Percentiles rank a stretch among this genome's conserved stretches.
Conservation (phyloP, 2,329 filamentous ascomycete genomes). For the Colletotrichum navitas region DNA sequence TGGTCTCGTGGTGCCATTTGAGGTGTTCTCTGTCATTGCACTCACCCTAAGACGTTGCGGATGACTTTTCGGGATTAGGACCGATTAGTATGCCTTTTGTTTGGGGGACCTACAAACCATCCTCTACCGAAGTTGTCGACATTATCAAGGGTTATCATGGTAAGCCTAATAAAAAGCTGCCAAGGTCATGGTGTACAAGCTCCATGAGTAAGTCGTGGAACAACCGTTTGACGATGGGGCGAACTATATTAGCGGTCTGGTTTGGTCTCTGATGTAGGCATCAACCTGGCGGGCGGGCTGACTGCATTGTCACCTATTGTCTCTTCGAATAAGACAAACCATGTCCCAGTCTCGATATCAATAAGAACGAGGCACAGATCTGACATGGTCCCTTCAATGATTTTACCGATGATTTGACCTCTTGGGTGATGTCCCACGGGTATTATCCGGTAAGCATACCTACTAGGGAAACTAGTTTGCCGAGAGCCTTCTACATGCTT, state of each 20-base stretch:
- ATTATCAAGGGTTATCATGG: conserved; percentile 67
- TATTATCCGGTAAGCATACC: conserved; percentile 68
- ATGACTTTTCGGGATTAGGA: conserved; percentile 69
- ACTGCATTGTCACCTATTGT: conserved; percentile 79
- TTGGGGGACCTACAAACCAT: no score
- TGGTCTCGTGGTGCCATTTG: conserved; percentile 75
- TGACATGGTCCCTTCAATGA: conserved; percentile 71
- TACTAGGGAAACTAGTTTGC: conserved; percentile 73
- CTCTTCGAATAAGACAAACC: conserved; percentile 74
- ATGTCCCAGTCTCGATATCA: conserved; percentile 67
- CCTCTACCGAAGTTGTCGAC: no score
- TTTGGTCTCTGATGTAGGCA: conserved; percentile 85
- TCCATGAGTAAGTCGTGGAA: conserved; percentile 71
- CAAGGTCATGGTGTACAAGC: conserved; percentile 69
- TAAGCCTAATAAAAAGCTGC: conserved; percentile 68
- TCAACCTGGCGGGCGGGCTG: conserved; percentile 78
- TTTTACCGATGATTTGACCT: conserved; percentile 65
- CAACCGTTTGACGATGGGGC: conserved; percentile 73
- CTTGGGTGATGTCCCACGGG: conserved; percentile 68
- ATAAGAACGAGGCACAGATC: conserved; percentile 73
- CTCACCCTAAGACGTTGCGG: conserved; percentile 61
- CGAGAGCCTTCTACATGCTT: conserved; percentile 73
- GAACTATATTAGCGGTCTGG: conserved; percentile 78
- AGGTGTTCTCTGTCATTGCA: conserved; percentile 74
- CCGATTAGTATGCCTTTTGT: conserved; percentile 65